phyloP scores from a whole-genome alignment of 2,329 filamentous ascomycete genomes.

The Penicillium sumatraense region DNA sequence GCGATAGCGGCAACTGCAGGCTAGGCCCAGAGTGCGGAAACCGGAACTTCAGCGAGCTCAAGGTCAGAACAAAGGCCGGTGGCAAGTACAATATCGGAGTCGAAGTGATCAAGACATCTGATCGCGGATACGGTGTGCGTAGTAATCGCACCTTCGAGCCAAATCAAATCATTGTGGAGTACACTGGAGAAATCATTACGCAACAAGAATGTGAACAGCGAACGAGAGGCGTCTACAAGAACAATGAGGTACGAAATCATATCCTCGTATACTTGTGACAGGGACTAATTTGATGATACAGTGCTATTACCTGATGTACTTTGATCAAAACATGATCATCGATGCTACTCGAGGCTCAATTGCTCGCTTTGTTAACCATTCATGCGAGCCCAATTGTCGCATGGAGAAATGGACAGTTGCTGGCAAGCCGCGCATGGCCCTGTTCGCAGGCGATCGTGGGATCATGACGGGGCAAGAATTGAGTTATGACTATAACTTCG shows the following conservation, averaged over 20 bases:
- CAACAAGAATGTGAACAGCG: conserved; percentile 90
- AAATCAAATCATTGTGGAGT: conserved; percentile 97
- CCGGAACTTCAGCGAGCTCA: conserved; percentile 81
- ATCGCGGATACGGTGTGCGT: conserved; percentile 89
- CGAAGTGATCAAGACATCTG: conserved; percentile 87
- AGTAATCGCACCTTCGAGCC: conserved; percentile 85
- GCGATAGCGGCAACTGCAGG: conserved; percentile 86
- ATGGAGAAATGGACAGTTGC: conserved; percentile 99
- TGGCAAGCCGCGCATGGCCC: conserved; percentile 91
- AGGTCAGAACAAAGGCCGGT: conserved; percentile 73
- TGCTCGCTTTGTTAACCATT: conserved; percentile 97
- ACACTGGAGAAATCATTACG: conserved; percentile 96
- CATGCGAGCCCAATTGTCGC: conserved; percentile 91
- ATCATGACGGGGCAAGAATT: conserved; percentile 96
- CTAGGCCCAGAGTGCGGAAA: conserved; percentile 81
- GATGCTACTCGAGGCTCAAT: conserved; percentile 96
- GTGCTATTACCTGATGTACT: conserved; percentile 99
- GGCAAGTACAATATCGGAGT: conserved; percentile 91
- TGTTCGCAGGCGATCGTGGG: conserved; percentile 87
- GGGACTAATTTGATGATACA: conserved; percentile 43
- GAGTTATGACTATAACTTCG: conserved; percentile 87
- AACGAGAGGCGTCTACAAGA: conserved; percentile 91
- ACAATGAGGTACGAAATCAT: conserved; percentile 74
- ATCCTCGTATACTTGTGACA: background rate
- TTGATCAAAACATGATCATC: conserved; percentile 98